Conservation (phyloP, 495 filamentous ascomycete genomes). For the Elasticomyces elasticus region DNA sequence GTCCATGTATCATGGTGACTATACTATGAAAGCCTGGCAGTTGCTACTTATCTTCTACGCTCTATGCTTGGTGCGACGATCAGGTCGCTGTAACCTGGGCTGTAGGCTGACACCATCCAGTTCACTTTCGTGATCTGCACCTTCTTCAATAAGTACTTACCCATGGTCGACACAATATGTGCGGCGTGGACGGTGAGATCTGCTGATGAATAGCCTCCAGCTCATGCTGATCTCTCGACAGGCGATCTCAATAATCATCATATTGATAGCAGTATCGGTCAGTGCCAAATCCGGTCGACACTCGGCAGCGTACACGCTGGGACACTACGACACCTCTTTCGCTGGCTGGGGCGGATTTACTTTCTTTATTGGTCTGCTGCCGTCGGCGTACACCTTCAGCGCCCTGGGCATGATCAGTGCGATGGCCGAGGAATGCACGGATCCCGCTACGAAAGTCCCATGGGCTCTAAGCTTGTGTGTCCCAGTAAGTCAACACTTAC, state of each 20-base stretch:
- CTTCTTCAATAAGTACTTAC: constrained; percentile 9
- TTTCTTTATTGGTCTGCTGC: constrained; percentile 15
- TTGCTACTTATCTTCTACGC: constrained; percentile 15
- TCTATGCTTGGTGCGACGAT: background rate
- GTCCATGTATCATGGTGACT: constrained; percentile 14
- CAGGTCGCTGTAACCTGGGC: background rate
- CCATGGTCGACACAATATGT: constrained; percentile 11
- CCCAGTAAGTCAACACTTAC: no score
- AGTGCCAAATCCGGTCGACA: constrained; percentile 3
- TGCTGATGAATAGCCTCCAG: no score
- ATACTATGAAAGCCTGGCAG: constrained; percentile 8
- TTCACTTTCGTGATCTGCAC: constrained; percentile 8
- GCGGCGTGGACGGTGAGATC: constrained; percentile 9
- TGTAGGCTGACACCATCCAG: background rate
- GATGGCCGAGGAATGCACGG: constrained; percentile 13
- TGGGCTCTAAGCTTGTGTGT: constrained; percentile 10
- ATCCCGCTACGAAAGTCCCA: constrained; percentile 12
- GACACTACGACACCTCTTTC: constrained; percentile 9
- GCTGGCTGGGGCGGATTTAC: constrained; percentile 9
- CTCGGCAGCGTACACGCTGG: constrained; percentile 4
- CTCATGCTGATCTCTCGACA: no score
- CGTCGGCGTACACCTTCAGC: constrained; percentile 13
- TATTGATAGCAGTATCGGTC: constrained; percentile 6
- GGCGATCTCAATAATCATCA: constrained; percentile 4
- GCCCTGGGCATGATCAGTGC: constrained; percentile 11